Conservation (phyloP, 306 rosid species). For the Mimosa pudica region DNA sequence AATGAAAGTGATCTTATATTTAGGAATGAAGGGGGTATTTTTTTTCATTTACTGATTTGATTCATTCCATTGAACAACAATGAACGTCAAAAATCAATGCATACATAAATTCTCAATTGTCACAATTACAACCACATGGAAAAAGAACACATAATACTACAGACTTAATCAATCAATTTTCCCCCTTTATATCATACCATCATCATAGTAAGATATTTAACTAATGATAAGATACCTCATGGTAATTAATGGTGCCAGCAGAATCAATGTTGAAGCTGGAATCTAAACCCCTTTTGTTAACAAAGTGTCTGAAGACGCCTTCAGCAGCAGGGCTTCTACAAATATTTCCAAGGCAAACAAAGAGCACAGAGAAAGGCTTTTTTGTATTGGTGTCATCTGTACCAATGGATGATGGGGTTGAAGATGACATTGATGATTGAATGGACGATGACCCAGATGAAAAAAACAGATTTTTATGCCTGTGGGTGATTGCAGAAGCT, state of each 20-base stretch:
- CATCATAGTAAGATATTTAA: neutral
- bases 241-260: slow-evolving; percentile 85
- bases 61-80: slow-evolving; percentile 61
- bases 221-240: slow-evolving; percentile 53
- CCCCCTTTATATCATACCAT: neutral
- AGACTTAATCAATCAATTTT: neutral
- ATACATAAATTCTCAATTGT: neutral
- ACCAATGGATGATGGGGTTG: slow-evolving; percentile 44
- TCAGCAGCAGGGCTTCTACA: slow-evolving; percentile 97
- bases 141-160: neutral
- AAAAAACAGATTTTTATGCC: slow-evolving; percentile 19
- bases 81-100: neutral
- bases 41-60: slow-evolving; percentile 73
- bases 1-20: too few relatives aligned
- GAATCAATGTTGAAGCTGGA: slow-evolving; percentile 72
- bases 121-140: neutral
- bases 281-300: slow-evolving; percentile 61
- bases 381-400: slow-evolving; percentile 24
- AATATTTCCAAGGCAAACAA: slow-evolving; percentile 88
- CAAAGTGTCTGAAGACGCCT: slow-evolving; percentile 84
- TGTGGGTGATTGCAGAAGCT: slow-evolving; percentile 25
- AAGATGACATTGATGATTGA: slow-evolving; percentile 62
- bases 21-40: too few relatives aligned
- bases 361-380: slow-evolving; percentile 71
- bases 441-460: slow-evolving; percentile 42